Evolutionary conservation across 148 eudicot species (phyloP).

Genomic region (Selenicereus undatus): DNA sequence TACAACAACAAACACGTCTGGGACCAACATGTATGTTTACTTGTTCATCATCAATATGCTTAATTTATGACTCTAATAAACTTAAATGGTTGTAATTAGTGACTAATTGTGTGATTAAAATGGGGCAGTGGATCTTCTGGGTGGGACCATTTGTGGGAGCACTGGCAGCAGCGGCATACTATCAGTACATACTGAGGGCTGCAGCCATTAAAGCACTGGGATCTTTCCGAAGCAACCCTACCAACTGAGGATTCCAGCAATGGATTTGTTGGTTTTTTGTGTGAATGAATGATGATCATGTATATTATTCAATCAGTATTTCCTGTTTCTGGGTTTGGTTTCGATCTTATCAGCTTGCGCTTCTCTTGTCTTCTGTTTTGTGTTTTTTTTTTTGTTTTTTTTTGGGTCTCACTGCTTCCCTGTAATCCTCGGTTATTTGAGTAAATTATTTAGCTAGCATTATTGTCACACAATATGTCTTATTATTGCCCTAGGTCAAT

Average conservation of each 20-base stretch:
- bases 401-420: background rate
- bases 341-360: background rate
- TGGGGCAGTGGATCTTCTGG: slow-evolving; percentile 90
- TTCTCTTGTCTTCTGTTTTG: background rate
- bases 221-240: slow-evolving; percentile 87
- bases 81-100: background rate
- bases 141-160: slow-evolving; percentile 94
- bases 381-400: background rate
- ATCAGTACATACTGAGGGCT: slow-evolving; percentile 88
- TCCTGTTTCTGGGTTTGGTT: background rate
- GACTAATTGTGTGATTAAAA: background rate
- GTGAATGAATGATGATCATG: background rate
- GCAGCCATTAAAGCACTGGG: slow-evolving; percentile 87
- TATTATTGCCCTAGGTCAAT: background rate
- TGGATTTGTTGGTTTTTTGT: slow-evolving; percentile 1
- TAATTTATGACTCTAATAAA: background rate
- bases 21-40: slow-evolving; percentile 67
- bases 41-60: background rate
- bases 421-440: background rate
- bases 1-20: slow-evolving; percentile 59
- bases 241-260: slow-evolving; percentile 39
- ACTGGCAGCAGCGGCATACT: slow-evolving; percentile 81
- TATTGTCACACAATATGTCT: background rate
- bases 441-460: background rate
- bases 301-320: background rate